Evolutionary conservation across 306 rosid genomes (phyloP).

Genomic region (Neltuma alba): DNA sequence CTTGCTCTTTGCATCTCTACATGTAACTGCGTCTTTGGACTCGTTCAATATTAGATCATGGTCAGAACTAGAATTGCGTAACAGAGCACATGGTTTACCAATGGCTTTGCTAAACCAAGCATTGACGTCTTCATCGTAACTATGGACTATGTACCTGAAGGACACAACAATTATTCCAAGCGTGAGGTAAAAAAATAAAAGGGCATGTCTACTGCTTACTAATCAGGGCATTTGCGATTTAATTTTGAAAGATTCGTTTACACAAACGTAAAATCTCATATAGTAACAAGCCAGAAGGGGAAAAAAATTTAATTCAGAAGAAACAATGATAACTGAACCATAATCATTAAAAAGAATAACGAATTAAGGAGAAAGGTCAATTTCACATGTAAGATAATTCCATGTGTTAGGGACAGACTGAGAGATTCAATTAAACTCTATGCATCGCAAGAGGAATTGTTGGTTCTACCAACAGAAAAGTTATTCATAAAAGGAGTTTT

Average conservation of each 20-base stretch:
- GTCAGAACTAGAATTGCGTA: slow-evolving; percentile 56
- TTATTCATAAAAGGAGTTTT: too few relatives aligned
- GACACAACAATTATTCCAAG: slow-evolving; percentile 22
- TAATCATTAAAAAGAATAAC: background rate
- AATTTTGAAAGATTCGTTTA: background rate
- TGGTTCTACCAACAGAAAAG: background rate
- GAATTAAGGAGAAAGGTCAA: background rate
- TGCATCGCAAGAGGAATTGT: background rate
- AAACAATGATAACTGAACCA: background rate
- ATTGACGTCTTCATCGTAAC: slow-evolving; percentile 57
- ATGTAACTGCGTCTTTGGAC: slow-evolving; percentile 39
- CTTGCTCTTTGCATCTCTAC: slow-evolving; percentile 58
- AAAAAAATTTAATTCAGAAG: background rate
- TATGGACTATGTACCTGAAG: slow-evolving; percentile 65
- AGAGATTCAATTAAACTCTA: background rate
- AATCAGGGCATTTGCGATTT: background rate
- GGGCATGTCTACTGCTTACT: background rate
- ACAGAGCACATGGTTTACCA: slow-evolving; percentile 77
- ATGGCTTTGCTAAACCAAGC: slow-evolving; percentile 79
- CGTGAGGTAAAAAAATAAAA: background rate
- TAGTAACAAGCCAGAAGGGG: too few relatives aligned
- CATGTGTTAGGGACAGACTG: background rate
- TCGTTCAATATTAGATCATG: slow-evolving; percentile 42
- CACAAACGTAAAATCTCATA: background rate
- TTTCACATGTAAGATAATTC: background rate